Conservation (phyloP, 2,329 filamentous ascomycete species). For the Dothideomycetidae sp. region DNA sequence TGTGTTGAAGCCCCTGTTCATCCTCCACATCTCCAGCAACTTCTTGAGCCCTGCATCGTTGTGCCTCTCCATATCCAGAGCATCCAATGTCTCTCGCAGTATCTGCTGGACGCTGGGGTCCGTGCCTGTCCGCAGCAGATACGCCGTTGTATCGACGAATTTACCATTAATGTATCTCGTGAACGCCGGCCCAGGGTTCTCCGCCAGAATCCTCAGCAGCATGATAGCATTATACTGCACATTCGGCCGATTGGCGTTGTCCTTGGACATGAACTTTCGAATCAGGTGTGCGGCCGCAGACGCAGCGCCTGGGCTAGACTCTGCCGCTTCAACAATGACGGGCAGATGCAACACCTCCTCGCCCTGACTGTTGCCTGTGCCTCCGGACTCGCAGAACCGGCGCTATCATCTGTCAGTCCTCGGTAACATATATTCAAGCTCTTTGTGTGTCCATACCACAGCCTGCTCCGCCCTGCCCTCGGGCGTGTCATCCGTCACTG, state of each 20-base stretch:
- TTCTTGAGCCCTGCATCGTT: slow-evolving; percentile 58
- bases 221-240: slow-evolving; percentile 94
- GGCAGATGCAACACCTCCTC: slow-evolving; percentile 89
- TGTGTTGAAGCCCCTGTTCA: slow-evolving; percentile 50
- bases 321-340: slow-evolving; percentile 84
- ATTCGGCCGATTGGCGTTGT: slow-evolving; percentile 44
- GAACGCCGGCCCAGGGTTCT: slow-evolving; percentile 83
- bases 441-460: slow-evolving; percentile 41
- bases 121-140: slow-evolving; percentile 53
- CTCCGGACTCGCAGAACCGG: slow-evolving; percentile 66
- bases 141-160: slow-evolving; percentile 63
- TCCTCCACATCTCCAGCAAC: slow-evolving; percentile 77
- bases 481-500: slow-evolving; percentile 40
- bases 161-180: slow-evolving; percentile 81
- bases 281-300: slow-evolving; percentile 67
- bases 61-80: slow-evolving; percentile 56
- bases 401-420: slow-evolving; percentile 36
- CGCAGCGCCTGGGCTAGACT: slow-evolving; percentile 77
- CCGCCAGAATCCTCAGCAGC: slow-evolving; percentile 79
- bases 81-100: slow-evolving; percentile 71
- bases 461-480: slow-evolving; percentile 51
- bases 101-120: slow-evolving; percentile 74
- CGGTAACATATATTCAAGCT: slow-evolving; percentile 3
- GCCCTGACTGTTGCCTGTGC: slow-evolving; percentile 47
- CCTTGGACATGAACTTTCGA: slow-evolving; percentile 68